A percentile compares a stretch with the other conserved stretches of the same genome.
Conservation (phyloP, 208 protist genomes). For the Crithidia sp. region DNA sequence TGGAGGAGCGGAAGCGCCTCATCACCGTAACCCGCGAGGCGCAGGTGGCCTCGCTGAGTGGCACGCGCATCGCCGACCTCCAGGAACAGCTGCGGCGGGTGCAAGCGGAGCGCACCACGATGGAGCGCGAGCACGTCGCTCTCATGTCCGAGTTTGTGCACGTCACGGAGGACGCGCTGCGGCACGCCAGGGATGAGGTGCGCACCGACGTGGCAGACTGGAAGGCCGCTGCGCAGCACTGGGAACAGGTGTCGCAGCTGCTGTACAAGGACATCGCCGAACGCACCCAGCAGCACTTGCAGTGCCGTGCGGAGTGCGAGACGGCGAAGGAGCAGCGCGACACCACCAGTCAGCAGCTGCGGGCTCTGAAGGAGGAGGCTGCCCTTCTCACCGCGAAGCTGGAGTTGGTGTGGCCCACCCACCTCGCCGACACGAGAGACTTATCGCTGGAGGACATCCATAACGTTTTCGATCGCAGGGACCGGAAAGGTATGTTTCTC, state of each 20-base stretch:
- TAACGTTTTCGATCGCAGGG: slow-evolving; percentile 51
- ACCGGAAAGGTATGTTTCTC: slow-evolving; percentile 31
- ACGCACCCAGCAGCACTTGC: slow-evolving; percentile 73
- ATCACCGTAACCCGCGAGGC: slow-evolving; percentile 65
- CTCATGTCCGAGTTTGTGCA: slow-evolving; percentile 83
- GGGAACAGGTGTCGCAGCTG: slow-evolving; percentile 86
- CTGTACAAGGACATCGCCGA: slow-evolving; percentile 88
- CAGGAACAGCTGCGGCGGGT: slow-evolving; percentile 54
- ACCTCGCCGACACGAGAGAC: slow-evolving; percentile 63
- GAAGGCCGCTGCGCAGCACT: slow-evolving; percentile 67
- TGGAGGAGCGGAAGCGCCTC: slow-evolving; percentile 81
- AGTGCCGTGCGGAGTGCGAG: slow-evolving; percentile 86
- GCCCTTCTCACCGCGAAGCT: slow-evolving; percentile 72
- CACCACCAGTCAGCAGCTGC: slow-evolving; percentile 45
- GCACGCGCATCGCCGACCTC: slow-evolving; percentile 48
- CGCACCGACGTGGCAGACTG: slow-evolving; percentile 68
- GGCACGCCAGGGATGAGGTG: slow-evolving; percentile 70
- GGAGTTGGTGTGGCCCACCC: slow-evolving; percentile 84
- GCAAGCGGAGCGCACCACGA: slow-evolving; percentile 39
- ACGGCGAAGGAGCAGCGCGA: slow-evolving; percentile 81
- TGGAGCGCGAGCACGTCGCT: slow-evolving; percentile 77
- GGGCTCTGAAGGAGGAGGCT: slow-evolving; percentile 49
- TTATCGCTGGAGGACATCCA: slow-evolving; percentile 74
- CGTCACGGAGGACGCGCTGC: slow-evolving; percentile 70
- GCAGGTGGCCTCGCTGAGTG: slow-evolving; percentile 41